These are phyloP conservation scores for Fusarium illudens DNA, from an alignment of 2,329 filamentous ascomycete species.

Conservation along the genomic window DNA sequence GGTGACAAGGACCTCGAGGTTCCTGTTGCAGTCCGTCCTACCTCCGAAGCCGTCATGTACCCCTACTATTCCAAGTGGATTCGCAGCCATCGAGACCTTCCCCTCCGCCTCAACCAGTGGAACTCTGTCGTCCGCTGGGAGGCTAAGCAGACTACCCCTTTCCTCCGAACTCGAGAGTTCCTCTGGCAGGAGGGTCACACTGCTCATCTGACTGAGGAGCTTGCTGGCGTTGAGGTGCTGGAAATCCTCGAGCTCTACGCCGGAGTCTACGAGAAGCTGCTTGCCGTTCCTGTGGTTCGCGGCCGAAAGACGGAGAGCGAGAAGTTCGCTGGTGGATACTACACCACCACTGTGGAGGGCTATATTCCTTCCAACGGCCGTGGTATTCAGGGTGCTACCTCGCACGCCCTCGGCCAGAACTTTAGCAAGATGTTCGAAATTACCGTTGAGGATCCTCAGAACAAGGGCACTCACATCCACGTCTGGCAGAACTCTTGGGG, in stretches of 20 bases:
- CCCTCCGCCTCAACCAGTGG: constrained; percentile 96
- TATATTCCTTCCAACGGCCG: constrained; percentile 96
- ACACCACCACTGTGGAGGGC: constrained; percentile 95
- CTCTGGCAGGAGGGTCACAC: constrained; percentile 97
- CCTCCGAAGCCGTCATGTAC: constrained; percentile 87
- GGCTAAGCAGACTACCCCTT: constrained; percentile 89
- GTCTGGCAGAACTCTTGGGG: constrained; percentile 99
- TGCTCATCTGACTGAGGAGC: constrained; percentile 85
- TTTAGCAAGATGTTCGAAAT: constrained; percentile 99
- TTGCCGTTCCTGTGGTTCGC: constrained; percentile 93
- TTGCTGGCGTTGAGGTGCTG: constrained; percentile 84
- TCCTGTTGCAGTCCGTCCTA: constrained; percentile 72
- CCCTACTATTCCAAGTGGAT: constrained; percentile 98
- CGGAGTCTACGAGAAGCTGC: constrained; percentile 88
- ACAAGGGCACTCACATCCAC: constrained; percentile 81
- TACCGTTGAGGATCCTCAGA: constrained; percentile 88
- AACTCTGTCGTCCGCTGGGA: constrained; percentile 95
- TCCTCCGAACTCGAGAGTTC: constrained; percentile 93
- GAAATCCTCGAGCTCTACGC: constrained; percentile 95
- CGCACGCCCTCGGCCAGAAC: constrained; percentile 94
- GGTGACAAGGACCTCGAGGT: constrained; percentile 93
- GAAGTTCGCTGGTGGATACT: constrained; percentile 96
- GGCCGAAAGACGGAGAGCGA: constrained; percentile 97
- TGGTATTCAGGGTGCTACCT: constrained; percentile 96
- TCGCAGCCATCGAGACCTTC: constrained; percentile 92